Conservation (phyloP, 176 grass and related monocot species). For the Cenchrus americanus region DNA sequence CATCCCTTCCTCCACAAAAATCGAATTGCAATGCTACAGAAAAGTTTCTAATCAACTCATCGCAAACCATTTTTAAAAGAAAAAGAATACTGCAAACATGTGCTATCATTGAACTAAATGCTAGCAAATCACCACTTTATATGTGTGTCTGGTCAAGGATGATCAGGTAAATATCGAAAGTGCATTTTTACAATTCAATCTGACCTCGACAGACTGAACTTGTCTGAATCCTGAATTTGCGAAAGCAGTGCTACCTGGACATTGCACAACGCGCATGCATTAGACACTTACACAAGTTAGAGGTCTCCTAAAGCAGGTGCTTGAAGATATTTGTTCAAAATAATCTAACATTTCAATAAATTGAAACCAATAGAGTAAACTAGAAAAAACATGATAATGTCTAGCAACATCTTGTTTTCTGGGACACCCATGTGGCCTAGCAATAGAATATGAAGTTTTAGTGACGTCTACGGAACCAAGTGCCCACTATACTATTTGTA, state of each 20-base stretch:
- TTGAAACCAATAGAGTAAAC: not conserved
- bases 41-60: conserved; percentile 10
- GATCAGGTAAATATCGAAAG: conserved; percentile 9
- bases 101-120: not conserved
- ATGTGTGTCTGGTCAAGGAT: not conserved
- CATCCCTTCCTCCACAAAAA: not conserved
- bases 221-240: conserved; percentile 51
- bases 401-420: not conserved
- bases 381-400: not conserved
- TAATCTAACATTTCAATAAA: conserved; percentile 12
- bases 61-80: conserved; percentile 4
- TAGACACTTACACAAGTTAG: conserved; percentile 26
- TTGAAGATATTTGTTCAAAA: conserved; percentile 12
- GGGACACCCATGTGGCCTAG: not conserved
- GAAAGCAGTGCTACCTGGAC: conserved; percentile 52
- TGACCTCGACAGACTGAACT: conserved; percentile 42
- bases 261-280: conserved; percentile 28
- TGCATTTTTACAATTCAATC: conserved; percentile 30
- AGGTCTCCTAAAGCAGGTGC: not conserved
- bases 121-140: conserved; percentile 24
- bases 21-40: not conserved
- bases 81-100: conserved; percentile 6
- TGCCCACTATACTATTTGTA: not conserved
- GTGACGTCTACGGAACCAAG: not conserved
- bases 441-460: not conserved